Evolutionary conservation across 2,329 filamentous ascomycete species (phyloP).

Genomic region (Pezicula neosporulosa): DNA sequence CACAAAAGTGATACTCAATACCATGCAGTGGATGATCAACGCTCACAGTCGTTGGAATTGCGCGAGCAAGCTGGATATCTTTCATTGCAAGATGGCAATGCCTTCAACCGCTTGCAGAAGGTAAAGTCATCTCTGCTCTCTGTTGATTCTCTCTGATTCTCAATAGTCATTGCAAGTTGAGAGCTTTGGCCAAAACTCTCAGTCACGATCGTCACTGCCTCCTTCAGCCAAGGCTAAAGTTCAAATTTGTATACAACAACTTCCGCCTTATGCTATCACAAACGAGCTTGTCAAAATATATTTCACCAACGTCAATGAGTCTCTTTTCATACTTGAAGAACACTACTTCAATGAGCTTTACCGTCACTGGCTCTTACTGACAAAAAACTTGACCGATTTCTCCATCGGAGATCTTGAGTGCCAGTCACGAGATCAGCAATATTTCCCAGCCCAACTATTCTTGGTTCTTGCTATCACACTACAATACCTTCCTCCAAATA

Average conservation of each 20-base stretch:
- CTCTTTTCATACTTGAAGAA: background rate
- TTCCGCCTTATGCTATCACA: conserved; percentile 1
- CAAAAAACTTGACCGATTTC: background rate
- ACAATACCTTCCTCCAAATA: background rate
- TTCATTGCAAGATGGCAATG: too few relatives aligned
- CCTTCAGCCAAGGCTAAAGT: background rate
- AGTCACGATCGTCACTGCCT: background rate
- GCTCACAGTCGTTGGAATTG: too few relatives aligned
- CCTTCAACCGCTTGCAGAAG: too few relatives aligned
- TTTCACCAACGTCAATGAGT: conserved; percentile 2
- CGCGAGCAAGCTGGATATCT: too few relatives aligned
- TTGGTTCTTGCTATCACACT: background rate
- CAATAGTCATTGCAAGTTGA: background rate
- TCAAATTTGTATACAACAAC: background rate
- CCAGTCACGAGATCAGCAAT: background rate
- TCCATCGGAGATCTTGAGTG: background rate
- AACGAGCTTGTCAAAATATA: conserved; percentile 1
- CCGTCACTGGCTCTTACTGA: background rate
- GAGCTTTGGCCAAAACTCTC: background rate
- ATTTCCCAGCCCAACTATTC: background rate
- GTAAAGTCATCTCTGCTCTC: too few relatives aligned
- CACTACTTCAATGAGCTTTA: background rate
- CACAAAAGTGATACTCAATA: too few relatives aligned
- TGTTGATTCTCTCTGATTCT: too few relatives aligned
- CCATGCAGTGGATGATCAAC: too few relatives aligned